Evolutionary conservation across 768 basidiomycete genomes (phyloP), one percentile per base, ranked within the genome.

Genomic region (Podaxis sp.): DNA sequence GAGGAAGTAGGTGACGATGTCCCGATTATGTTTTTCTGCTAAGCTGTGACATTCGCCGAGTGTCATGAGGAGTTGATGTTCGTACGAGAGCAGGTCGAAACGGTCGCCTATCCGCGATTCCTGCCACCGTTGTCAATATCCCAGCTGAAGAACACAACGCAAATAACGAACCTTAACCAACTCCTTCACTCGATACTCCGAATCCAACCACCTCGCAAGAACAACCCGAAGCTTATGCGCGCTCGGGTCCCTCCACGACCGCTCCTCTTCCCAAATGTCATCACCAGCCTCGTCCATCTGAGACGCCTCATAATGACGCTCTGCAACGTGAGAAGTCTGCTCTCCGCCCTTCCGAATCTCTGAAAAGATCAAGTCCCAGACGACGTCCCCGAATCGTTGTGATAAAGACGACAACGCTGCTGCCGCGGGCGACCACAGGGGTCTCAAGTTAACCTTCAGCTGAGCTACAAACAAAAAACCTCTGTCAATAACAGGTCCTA

Each of bases 361-460:
- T 3, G 73, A 76, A 68, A 91, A 93, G 13, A 95, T 63, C 15
- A 88, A 69, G 6, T 69, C 65, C 96, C 96, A 97, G 1, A 92
- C 84, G 1, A 83, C 65, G 65, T 93, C 87, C 0, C 85, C 87
- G 64, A 87, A 89, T n/a, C 83, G 76, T 28, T 78, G 73, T 0
- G 75, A 68, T 55, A 84, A 72, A 0, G 84, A 79, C 0, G 84
- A 80, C 4, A 97, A 73, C 0, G 91, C 88, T 11, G 83, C 82
- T 12, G 87, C 82, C 3, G 95, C 86, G 17, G 95, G 90, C 3
- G 87, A 84, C 91, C 96, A 99, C 15, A 97, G 71, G 0, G 97
- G 97, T 30, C 93, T 84, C 50, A 99, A 77, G 71, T 95, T 96
- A 64, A 98, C 90, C 77, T 99, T 98, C 57, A 98, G 80, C 72